Conservation (phyloP, 1,139 yeast species). For the Tardiomyces depauwii region DNA sequence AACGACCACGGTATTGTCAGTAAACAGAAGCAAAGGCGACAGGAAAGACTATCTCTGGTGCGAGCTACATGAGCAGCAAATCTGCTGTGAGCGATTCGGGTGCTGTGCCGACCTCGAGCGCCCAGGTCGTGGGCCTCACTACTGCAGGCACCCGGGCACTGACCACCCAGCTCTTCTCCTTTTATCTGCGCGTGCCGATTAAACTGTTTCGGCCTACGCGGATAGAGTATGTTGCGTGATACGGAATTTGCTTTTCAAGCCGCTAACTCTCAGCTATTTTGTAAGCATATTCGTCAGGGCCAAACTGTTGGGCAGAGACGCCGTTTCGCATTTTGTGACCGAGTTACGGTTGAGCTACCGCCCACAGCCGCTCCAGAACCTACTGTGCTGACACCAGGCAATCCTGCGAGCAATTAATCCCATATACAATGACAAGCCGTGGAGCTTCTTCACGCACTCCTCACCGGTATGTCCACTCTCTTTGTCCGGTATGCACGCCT, state of each 20-base stretch:
- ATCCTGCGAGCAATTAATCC: conserved; percentile 28
- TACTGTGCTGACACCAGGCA: conserved; percentile 11
- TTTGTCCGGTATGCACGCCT: too few species aligned
- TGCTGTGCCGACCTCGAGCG: not conserved
- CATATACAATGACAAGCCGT: conserved; percentile 36
- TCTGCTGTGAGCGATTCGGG: not conserved
- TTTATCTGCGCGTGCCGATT: conserved; percentile 69
- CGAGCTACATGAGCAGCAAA: not conserved
- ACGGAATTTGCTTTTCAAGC: not conserved
- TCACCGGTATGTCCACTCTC: conserved; percentile 28
- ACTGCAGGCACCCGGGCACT: conserved; percentile 81
- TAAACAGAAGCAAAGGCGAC: too few species aligned
- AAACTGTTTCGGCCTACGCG: conserved; percentile 85
- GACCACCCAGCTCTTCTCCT: conserved; percentile 64
- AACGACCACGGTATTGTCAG: too few species aligned
- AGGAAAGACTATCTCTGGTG: too few species aligned
- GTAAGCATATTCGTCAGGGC: not conserved
- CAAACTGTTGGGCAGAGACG: conserved; percentile 22
- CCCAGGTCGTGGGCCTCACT: conserved; percentile 40
- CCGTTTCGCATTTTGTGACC: too few species aligned
- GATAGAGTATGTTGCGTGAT: conserved; percentile 62
- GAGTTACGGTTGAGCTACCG: too few species aligned
- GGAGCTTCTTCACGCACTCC: conserved; percentile 63
- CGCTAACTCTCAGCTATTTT: not conserved
- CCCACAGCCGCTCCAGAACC: too few species aligned